Percentiles rank a stretch among this genome's conserved stretches.
These are phyloP conservation scores for Cupressus sempervirens DNA, from an alignment of 75 land plant genomes.

Conservation along the genomic window DNA sequence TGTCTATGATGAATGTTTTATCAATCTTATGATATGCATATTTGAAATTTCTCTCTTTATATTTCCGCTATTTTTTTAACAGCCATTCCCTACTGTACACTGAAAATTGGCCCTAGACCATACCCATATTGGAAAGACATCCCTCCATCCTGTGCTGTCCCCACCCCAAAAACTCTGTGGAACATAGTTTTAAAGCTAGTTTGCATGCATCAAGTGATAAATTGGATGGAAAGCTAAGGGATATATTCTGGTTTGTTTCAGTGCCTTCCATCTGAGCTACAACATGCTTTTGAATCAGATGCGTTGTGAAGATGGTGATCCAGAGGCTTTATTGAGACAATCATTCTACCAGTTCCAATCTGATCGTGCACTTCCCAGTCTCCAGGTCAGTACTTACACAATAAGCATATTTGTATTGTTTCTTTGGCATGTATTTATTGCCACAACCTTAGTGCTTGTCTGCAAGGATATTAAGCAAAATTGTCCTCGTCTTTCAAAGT, in stretches of 20 bases:
- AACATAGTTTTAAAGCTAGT: background rate
- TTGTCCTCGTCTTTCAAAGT: background rate
- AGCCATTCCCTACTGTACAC: too few relatives aligned
- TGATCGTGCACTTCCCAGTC: slow-evolving; percentile 86
- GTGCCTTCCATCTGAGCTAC: slow-evolving; percentile 99
- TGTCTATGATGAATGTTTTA: too few relatives aligned
- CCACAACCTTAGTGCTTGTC: background rate
- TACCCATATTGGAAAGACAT: too few relatives aligned
- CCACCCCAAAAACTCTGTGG: background rate
- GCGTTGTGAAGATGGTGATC: slow-evolving; percentile 95
- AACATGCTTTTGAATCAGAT: slow-evolving; percentile 98
- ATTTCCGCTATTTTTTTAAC: too few relatives aligned
- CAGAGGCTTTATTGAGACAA: slow-evolving; percentile 77
- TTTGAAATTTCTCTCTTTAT: too few relatives aligned
- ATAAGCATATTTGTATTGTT: background rate
- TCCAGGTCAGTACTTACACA: slow-evolving; percentile 54
- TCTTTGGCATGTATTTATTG: background rate
- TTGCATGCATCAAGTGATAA: background rate
- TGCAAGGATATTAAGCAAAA: background rate
- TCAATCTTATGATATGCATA: too few relatives aligned
- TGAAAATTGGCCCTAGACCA: too few relatives aligned
- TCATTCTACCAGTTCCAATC: slow-evolving; percentile 96
- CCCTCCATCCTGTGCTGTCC: too few relatives aligned
- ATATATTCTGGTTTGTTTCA: slow-evolving; percentile 23
- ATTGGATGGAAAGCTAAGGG: background rate